Evolutionary conservation across 148 eudicot species (phyloP).

Genomic region (Fagopyrum homotropicum): DNA sequence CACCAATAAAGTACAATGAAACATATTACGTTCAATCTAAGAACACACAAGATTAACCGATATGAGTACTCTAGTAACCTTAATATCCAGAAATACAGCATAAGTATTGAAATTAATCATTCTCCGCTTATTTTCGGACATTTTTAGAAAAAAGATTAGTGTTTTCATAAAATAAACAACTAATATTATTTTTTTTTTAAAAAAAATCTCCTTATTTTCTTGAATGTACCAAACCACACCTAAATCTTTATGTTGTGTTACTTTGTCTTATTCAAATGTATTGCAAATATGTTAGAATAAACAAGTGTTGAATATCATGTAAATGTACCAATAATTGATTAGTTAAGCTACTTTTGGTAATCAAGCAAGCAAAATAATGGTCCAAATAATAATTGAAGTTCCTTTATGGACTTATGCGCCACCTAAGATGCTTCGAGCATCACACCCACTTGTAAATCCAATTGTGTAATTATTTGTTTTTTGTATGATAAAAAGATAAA

Average conservation of each 20-base stretch:
- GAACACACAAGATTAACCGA: too few relatives aligned
- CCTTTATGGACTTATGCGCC: slow-evolving; percentile 10
- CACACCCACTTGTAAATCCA: neutral
- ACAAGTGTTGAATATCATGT: neutral
- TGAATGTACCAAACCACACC: neutral
- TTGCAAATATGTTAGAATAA: neutral
- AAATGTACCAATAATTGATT: slow-evolving; percentile 1
- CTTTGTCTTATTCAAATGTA: neutral
- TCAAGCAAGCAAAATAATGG: neutral
- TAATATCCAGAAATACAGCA: too few relatives aligned
- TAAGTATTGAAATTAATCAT: too few relatives aligned
- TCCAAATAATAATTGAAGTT: slow-evolving; percentile 1
- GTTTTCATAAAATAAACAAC: neutral
- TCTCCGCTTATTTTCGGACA: too few relatives aligned
- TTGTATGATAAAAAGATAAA: neutral
- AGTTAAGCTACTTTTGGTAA: neutral
- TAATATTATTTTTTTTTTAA: too few relatives aligned
- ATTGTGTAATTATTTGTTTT: neutral
- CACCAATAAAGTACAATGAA: too few relatives aligned
- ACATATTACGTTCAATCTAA: too few relatives aligned
- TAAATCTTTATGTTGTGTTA: neutral
- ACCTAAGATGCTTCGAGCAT: neutral
- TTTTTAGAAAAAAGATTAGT: too few relatives aligned
- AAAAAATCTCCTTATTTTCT: neutral
- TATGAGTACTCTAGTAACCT: too few relatives aligned